Evolutionary conservation across 129 eudicot species (phyloP), one percentile per base, ranked within the genome.

Genomic region (Tagetes patula): DNA sequence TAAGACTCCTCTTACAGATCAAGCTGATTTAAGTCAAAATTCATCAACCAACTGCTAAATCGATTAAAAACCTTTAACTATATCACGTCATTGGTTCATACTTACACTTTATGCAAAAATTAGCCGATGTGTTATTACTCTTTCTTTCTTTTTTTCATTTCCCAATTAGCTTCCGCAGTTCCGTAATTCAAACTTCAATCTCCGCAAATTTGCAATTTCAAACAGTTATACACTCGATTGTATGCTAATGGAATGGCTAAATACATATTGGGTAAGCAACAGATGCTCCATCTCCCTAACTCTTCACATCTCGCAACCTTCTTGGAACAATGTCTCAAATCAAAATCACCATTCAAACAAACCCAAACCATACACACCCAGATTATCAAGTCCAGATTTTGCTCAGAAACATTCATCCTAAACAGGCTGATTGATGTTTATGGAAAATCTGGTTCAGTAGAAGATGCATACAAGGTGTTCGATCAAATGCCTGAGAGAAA

Each of bases 381-480:
- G 40, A 78, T 82, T 27, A 52, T 82, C 69, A 82, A 78, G 34
- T 73, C 86, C 65, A 75, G 42, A 43, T 82, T 82, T 54, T 30
- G 3, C n/a, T 36, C 56, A 1, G 80, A 82, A 73, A 73, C 75
- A 10, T 82, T 78, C 79, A 82, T 78, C 65, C 67, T 77, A 1
- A 82, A 82, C 13, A 77, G 82, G 47, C 71, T 82, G 2, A 69
- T 82, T 43, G 80, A 82, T 2, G 77, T 74, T 0, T 82, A 82
- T 6, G 80, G 79, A 7, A 82, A 82, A 14, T 77, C 65, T 30
- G 42, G 72, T n/a, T 53, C 53, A 13, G 20, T 62, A 2, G 49
- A 73, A 9, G 72, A 82, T 61, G 85, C 85, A 42, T 53, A 75
- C 63, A 77, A 77, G 73, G 73, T 82, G 85, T 77, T 82, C 58